A percentile compares a stretch with the other conserved stretches of the same genome.
Evolutionary conservation across 345 rosid genomes (phyloP).

Genomic region (Gossypium bickii): DNA sequence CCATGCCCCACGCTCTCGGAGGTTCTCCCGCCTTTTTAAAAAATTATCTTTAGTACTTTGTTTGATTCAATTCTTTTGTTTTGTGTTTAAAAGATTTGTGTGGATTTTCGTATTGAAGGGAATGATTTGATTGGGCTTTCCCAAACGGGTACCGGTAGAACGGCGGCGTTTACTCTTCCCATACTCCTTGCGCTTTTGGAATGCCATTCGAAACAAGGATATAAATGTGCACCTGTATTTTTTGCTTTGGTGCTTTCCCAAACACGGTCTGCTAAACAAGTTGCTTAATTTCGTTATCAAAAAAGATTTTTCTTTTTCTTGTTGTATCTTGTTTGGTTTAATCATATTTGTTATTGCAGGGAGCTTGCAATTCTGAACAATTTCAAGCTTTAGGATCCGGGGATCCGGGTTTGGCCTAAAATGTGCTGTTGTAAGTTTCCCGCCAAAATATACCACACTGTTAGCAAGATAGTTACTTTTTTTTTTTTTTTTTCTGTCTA

Average conservation of each 20-base stretch:
- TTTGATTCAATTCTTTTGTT: background rate
- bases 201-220: conserved; percentile 42
- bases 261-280: conserved; percentile 46
- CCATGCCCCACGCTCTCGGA: conserved; percentile 76
- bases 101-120: conserved; percentile 35
- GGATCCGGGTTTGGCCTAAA: conserved; percentile 42
- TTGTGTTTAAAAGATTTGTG: background rate
- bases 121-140: conserved; percentile 92
- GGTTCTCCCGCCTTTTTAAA: conserved; percentile 28
- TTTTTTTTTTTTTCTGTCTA: background rate
- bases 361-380: conserved; percentile 92
- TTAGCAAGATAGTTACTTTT: background rate
- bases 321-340: background rate
- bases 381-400: conserved; percentile 86
- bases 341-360: conserved; percentile 29
- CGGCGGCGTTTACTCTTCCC: conserved; percentile 94
- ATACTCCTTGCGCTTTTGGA: conserved; percentile 73
- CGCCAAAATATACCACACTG: background rate
- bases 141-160: conserved; percentile 89
- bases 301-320: background rate
- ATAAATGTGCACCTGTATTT: conserved; percentile 62
- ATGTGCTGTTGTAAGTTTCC: conserved; percentile 66
- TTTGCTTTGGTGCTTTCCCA: conserved; percentile 91
- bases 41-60: background rate
- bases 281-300: background rate